Conservation (phyloP, 805 yeast genomes). For the Teunomyces cretensis region DNA sequence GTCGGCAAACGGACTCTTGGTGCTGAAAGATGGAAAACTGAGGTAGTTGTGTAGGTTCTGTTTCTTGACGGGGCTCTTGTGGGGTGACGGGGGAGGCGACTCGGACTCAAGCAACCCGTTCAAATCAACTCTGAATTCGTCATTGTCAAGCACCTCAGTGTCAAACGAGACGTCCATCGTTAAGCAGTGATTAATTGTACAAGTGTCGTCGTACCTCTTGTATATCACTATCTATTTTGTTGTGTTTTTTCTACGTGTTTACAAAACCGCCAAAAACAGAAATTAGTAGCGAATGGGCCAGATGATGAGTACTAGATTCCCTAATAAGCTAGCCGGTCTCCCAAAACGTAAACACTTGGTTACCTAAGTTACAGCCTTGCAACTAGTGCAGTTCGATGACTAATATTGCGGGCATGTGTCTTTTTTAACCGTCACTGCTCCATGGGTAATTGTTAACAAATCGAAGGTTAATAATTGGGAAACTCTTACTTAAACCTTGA, state of each 20-base stretch:
- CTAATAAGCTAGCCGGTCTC: neutral
- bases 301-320: too few species aligned
- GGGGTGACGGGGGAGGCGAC: neutral
- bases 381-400: too few species aligned
- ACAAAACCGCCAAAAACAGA: conserved; percentile 7
- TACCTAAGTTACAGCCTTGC: too few species aligned
- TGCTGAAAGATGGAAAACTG: neutral
- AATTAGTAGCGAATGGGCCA: neutral
- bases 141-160: conserved; percentile 9
- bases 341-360: neutral
- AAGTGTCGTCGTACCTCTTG: neutral
- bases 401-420: too few species aligned
- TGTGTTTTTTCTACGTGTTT: conserved; percentile 5
- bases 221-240: conserved; percentile 1
- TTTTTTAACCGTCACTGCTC: too few species aligned
- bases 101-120: conserved; percentile 13
- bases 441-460: too few species aligned
- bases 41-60: neutral
- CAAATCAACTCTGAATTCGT: conserved; percentile 21
- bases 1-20: conserved; percentile 3
- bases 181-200: neutral
- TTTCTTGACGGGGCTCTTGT: conserved; percentile 4
- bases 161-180: conserved; percentile 4
- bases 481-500: too few species aligned
- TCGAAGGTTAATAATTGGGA: too few species aligned